A percentile compares a stretch with the other conserved stretches of the same genome.
Conservation (phyloP, 2,329 filamentous ascomycete genomes). For the Drechslerella dactyloides region DNA sequence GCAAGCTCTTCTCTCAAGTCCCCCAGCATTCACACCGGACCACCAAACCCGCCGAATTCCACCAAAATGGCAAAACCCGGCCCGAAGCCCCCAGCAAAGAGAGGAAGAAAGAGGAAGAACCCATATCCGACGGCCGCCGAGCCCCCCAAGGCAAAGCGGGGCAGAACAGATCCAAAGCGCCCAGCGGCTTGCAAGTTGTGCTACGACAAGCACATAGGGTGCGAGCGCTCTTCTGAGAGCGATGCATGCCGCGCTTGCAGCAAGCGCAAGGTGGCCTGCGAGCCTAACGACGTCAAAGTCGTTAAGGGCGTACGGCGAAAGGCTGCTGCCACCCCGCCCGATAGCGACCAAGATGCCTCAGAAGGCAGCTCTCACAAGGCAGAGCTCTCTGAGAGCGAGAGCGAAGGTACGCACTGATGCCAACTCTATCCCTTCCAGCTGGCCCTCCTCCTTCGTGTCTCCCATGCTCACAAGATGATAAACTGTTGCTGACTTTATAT, state of each 20-base stretch:
- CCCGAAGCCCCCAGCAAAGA: constrained; percentile 3
- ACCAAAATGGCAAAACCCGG: neutral
- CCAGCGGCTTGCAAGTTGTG: constrained; percentile 36
- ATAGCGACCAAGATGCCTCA: neutral
- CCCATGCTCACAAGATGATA: too few relatives aligned
- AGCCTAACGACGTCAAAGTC: constrained; percentile 25
- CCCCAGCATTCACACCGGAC: neutral
- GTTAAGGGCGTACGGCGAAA: constrained; percentile 20
- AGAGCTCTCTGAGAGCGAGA: too few relatives aligned
- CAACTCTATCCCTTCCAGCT: too few relatives aligned
- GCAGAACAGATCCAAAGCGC: constrained; percentile 16
- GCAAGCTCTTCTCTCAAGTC: neutral
- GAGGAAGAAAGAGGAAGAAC: constrained; percentile 24
- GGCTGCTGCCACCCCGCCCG: neutral
- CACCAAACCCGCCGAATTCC: neutral
- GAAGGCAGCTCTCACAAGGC: too few relatives aligned
- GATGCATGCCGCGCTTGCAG: constrained; percentile 23
- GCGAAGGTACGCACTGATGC: too few relatives aligned
- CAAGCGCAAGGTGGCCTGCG: constrained; percentile 12
- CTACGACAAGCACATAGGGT: constrained; percentile 40
- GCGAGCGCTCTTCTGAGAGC: constrained; percentile 12
- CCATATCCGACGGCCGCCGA: neutral
- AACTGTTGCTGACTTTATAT: too few relatives aligned
- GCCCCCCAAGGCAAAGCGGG: constrained; percentile 13
- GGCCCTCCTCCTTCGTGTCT: too few relatives aligned